phyloP scores from a whole-genome alignment of 768 basidiomycete species.

The Hemileccinum rubropunctum region DNA sequence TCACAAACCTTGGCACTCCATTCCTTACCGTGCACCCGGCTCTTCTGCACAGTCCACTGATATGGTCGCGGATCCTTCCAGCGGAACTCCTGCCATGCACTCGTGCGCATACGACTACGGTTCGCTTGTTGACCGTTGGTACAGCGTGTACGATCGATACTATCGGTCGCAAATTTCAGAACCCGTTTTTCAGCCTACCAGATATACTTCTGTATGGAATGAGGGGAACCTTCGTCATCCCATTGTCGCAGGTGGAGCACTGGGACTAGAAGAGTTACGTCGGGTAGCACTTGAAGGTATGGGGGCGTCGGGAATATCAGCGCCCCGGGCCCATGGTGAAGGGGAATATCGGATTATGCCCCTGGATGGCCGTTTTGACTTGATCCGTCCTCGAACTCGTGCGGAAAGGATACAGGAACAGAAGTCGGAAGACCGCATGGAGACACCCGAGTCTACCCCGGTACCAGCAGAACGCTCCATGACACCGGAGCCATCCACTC shows the following conservation, averaged over 20 bases:
- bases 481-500: slow-evolving; percentile 35
- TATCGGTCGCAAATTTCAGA: slow-evolving; percentile 60
- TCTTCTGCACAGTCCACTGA: slow-evolving; percentile 33
- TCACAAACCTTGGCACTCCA: slow-evolving; percentile 91
- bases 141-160: slow-evolving; percentile 82
- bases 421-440: neutral
- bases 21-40: slow-evolving; percentile 66
- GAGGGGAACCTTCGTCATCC: slow-evolving; percentile 20
- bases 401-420: slow-evolving; percentile 17
- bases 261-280: slow-evolving; percentile 43
- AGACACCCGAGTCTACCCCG: slow-evolving; percentile 17
- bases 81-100: slow-evolving; percentile 8
- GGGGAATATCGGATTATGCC: slow-evolving; percentile 82
- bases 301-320: slow-evolving; percentile 10
- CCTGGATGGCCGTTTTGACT: slow-evolving; percentile 82
- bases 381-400: slow-evolving; percentile 55
- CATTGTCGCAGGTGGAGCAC: slow-evolving; percentile 18
- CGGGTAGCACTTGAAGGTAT: slow-evolving; percentile 32
- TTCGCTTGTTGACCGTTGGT: slow-evolving; percentile 89
- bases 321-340: slow-evolving; percentile 37
- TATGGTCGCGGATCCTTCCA: slow-evolving; percentile 27
- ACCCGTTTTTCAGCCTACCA: slow-evolving; percentile 48
- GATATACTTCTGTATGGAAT: slow-evolving; percentile 79
- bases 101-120: slow-evolving; percentile 70
- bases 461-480: slow-evolving; percentile 5